Conservation (phyloP, 2,329 filamentous ascomycete species). For the Magnaporthales sp. region DNA sequence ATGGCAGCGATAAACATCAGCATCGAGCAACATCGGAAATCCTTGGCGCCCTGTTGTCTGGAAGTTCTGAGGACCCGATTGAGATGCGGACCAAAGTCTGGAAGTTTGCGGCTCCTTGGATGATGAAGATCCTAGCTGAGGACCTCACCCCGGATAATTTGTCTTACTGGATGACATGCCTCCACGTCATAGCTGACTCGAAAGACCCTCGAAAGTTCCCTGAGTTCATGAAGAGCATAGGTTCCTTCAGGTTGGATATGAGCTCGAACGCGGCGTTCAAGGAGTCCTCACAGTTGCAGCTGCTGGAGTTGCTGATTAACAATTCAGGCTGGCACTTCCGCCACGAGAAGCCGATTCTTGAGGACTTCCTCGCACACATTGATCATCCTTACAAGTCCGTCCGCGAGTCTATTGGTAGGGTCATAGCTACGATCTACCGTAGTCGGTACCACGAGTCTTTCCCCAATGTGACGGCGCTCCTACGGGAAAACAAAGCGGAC, state of each 20-base stretch:
- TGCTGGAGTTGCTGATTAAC: constrained; percentile 79
- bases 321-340: constrained; percentile 97
- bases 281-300: constrained; percentile 89
- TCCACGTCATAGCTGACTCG: constrained; percentile 79
- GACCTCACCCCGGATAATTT: constrained; percentile 90
- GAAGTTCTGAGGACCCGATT: constrained; percentile 68
- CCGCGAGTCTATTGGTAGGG: constrained; percentile 85
- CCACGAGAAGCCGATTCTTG: constrained; percentile 74
- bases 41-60: constrained; percentile 72
- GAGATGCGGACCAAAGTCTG: constrained; percentile 71
- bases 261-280: constrained; percentile 96
- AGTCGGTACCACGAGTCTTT: constrained; percentile 94
- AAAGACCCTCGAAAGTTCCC: constrained; percentile 84
- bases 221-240: constrained; percentile 76
- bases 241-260: constrained; percentile 86
- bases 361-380: constrained; percentile 83
- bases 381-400: constrained; percentile 98
- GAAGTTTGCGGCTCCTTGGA: constrained; percentile 83
- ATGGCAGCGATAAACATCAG: constrained; percentile 95
- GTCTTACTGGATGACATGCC: constrained; percentile 88
- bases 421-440: constrained; percentile 79
- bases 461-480: constrained; percentile 63
- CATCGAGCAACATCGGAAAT: constrained; percentile 95
- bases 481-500: constrained; percentile 67
- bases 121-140: constrained; percentile 80